Conservation (phyloP, 202 grass and related monocot species). For the Zizania palustris region DNA sequence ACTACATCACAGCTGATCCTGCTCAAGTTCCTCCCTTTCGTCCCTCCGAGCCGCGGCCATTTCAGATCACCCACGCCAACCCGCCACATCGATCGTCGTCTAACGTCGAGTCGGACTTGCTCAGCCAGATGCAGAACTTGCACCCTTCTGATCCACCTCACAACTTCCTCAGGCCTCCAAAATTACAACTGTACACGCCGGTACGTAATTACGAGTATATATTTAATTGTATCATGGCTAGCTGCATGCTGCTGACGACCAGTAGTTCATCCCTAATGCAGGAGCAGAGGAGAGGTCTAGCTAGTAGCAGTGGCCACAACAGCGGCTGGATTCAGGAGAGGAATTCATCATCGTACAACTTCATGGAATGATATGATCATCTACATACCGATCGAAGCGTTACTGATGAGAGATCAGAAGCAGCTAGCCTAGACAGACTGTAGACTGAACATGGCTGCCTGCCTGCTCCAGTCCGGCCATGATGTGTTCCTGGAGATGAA, state of each 20-base stretch:
- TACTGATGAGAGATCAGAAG: too few relatives aligned
- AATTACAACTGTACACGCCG: slow-evolving; percentile 43
- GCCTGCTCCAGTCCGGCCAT: too few relatives aligned
- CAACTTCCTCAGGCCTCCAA: slow-evolving; percentile 60
- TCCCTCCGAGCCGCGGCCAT: slow-evolving; percentile 40
- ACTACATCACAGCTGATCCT: slow-evolving; percentile 54
- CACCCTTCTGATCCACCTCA: slow-evolving; percentile 51
- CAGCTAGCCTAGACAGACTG: too few relatives aligned
- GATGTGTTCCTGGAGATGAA: too few relatives aligned
- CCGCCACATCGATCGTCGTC: slow-evolving; percentile 35
- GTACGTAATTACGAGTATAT: slow-evolving; percentile 10
- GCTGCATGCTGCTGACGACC: not conserved
- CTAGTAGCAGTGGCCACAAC: too few relatives aligned
- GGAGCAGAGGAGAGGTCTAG: slow-evolving; percentile 36
- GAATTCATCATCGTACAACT: too few relatives aligned
- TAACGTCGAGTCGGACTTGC: slow-evolving; percentile 48
- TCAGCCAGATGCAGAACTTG: slow-evolving; percentile 63
- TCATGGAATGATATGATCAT: too few relatives aligned
- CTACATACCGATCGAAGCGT: too few relatives aligned
- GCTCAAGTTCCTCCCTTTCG: slow-evolving; percentile 45
- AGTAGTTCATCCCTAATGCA: slow-evolving; percentile 39
- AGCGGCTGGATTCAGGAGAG: too few relatives aligned
- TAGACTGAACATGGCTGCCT: too few relatives aligned
- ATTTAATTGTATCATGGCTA: not conserved
- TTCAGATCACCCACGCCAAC: slow-evolving; percentile 52